phyloP scores from a whole-genome alignment of 495 filamentous ascomycete genomes.

The Talaromyces proteolyticus region DNA sequence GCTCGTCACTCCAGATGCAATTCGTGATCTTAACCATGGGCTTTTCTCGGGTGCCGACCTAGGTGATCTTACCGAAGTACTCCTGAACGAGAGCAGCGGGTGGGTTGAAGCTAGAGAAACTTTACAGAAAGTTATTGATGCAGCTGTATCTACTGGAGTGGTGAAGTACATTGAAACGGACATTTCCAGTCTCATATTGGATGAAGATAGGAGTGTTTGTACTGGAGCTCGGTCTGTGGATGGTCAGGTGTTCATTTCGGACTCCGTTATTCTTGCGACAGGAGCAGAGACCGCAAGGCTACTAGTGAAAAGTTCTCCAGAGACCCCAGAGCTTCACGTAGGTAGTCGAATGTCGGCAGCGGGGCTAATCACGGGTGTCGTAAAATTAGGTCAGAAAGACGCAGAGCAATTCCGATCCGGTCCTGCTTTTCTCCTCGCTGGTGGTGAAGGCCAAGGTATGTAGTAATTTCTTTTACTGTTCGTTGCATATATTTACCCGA shows the following conservation, averaged over 20 bases:
- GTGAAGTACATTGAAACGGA: constrained; percentile 46
- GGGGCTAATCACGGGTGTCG: constrained; percentile 47
- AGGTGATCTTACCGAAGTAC: constrained; percentile 17
- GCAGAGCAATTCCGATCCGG: not conserved
- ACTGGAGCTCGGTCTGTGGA: constrained; percentile 37
- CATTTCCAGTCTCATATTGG: constrained; percentile 37
- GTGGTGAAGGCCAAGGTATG: constrained; percentile 18
- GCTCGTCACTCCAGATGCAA: not conserved
- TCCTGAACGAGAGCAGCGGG: constrained; percentile 49
- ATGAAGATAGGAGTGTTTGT: constrained; percentile 29
- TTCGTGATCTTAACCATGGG: not conserved
- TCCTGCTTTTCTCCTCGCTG: constrained; percentile 6
- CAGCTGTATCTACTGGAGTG: constrained; percentile 38
- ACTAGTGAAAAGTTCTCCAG: constrained; percentile 47
- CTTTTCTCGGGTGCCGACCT: not conserved
- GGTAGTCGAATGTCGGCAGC: constrained; percentile 48
- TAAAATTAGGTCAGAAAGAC: constrained; percentile 3
- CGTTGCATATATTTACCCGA: not conserved
- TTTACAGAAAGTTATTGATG: constrained; percentile 35
- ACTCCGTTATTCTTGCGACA: constrained; percentile 46
- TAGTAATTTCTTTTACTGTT: no score
- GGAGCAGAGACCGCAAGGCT: constrained; percentile 56
- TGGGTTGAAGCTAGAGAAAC: constrained; percentile 57
- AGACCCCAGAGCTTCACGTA: constrained; percentile 36
- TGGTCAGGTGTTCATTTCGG: constrained; percentile 35